These are phyloP conservation scores for Elaphomyces granulatus DNA, from an alignment of 495 filamentous ascomycete genomes.

Conservation along the genomic window DNA sequence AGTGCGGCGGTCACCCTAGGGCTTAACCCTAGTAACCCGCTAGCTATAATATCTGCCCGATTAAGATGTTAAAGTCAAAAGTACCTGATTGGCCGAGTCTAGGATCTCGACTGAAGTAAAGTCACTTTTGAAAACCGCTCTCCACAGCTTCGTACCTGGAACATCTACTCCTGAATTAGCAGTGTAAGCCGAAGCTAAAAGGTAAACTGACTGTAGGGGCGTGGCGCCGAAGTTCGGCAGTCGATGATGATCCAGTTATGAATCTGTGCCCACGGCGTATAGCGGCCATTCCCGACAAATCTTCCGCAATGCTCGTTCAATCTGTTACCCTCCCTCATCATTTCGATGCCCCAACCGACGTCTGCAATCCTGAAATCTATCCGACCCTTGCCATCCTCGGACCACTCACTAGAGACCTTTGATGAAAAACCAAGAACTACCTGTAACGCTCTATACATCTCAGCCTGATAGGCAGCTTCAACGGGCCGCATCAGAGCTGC, in stretches of 20 bases:
- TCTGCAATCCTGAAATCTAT: slow-evolving; percentile 9
- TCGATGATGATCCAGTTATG: slow-evolving; percentile 3
- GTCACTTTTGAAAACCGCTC: slow-evolving; percentile 3
- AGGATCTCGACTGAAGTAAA: too few species aligned
- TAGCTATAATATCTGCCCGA: too few species aligned
- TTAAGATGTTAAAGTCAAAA: too few species aligned
- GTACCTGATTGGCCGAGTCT: too few species aligned
- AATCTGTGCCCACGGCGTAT: not conserved
- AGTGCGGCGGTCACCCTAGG: too few species aligned
- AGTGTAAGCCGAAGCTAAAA: too few species aligned
- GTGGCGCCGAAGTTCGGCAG: slow-evolving; percentile 2
- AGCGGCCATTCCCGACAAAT: slow-evolving; percentile 3
- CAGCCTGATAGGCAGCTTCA: slow-evolving; percentile 8
- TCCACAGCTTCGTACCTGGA: slow-evolving; percentile 7
- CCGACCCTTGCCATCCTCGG: slow-evolving; percentile 1
- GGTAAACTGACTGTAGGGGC: slow-evolving; percentile 2
- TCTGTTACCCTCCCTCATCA: slow-evolving; percentile 7
- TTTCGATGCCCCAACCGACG: slow-evolving; percentile 6
- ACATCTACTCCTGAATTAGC: slow-evolving; percentile 3
- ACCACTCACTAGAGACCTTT: slow-evolving; percentile 6
- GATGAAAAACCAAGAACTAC: slow-evolving; percentile 2
- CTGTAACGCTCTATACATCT: slow-evolving; percentile 6
- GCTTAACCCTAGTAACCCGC: too few species aligned
- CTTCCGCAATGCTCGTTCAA: slow-evolving; percentile 2
- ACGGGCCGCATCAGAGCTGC: not conserved